Evolutionary conservation across 208 protist species (phyloP).

Genomic region (Wallacemonas rigidus): DNA sequence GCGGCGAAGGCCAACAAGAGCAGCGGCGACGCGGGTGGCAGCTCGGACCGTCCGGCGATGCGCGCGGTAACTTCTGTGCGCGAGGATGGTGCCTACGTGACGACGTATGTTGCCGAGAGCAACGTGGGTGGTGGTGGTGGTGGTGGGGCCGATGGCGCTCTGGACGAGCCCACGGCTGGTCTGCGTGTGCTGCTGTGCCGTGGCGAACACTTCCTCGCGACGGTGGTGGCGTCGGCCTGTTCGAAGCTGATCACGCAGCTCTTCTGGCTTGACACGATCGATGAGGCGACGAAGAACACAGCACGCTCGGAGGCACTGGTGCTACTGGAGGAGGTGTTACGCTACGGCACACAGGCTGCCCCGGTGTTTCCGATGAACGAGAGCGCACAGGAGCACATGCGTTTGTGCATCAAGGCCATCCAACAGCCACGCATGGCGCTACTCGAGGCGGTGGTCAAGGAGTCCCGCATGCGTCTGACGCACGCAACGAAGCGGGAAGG

Average conservation of each 20-base stretch:
- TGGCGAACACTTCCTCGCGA: conserved; percentile 95
- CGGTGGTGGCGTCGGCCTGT: conserved; percentile 88
- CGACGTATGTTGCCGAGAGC: conserved; percentile 47
- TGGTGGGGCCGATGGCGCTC: conserved; percentile 6
- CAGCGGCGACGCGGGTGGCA: conserved; percentile 11
- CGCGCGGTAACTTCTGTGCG: conserved; percentile 74
- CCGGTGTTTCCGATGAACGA: conserved; percentile 52
- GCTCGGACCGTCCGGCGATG: conserved; percentile 26
- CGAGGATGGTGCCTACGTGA: conserved; percentile 95
- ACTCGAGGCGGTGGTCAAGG: conserved; percentile 63
- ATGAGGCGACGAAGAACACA: conserved; percentile 33
- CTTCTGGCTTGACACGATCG: conserved; percentile 22
- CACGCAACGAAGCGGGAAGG: not conserved
- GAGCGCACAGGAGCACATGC: conserved; percentile 93
- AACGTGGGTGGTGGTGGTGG: not conserved
- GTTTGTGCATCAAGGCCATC: conserved; percentile 65
- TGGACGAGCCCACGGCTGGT: conserved; percentile 27
- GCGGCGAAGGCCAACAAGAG: conserved; percentile 23
- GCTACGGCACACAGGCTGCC: conserved; percentile 62
- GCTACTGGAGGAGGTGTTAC: conserved; percentile 73
- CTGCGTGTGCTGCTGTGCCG: conserved; percentile 60
- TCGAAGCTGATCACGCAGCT: conserved; percentile 94
- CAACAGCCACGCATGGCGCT: conserved; percentile 50
- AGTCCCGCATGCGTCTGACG: conserved; percentile 52
- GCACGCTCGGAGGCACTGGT: conserved; percentile 65